Evolutionary conservation across 306 rosid species (phyloP).

Genomic region (Acacia melanoxylon): DNA sequence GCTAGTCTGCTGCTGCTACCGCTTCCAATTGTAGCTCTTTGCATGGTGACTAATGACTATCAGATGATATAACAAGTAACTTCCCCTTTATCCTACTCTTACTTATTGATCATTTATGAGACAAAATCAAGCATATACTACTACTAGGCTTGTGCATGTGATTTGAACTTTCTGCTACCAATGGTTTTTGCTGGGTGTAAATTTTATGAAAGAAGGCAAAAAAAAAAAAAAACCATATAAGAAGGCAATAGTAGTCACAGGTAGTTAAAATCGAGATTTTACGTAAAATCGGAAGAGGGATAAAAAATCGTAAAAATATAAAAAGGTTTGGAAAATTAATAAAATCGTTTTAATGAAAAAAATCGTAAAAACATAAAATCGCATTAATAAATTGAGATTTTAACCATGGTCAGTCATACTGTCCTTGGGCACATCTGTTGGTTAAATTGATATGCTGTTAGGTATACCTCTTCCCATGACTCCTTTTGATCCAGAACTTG

Average conservation of each 20-base stretch:
- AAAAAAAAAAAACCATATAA: neutral
- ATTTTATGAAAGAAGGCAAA: neutral
- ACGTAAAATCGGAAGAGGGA: no score
- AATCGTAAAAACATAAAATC: no score
- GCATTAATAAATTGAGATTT: no score
- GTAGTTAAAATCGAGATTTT: no score
- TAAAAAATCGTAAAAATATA: no score
- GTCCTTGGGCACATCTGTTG: neutral
- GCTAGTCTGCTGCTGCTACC: neutral
- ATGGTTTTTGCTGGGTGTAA: neutral
- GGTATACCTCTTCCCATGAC: slow-evolving; percentile 58
- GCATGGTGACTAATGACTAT: neutral
- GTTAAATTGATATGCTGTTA: slow-evolving; percentile 57
- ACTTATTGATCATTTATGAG: neutral
- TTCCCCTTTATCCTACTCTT: neutral
- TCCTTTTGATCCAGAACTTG: slow-evolving; percentile 40
- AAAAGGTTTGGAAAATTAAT: no score
- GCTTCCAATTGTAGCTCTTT: neutral
- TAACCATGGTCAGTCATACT: no score
- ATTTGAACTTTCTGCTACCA: neutral
- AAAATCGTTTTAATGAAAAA: no score
- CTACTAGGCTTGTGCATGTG: neutral
- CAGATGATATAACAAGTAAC: neutral
- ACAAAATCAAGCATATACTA: neutral
- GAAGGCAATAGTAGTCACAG: slow-evolving; percentile 1